These are phyloP conservation scores for Begonia fuchsioides DNA, from an alignment of 306 rosid species.

Conservation along the genomic window DNA sequence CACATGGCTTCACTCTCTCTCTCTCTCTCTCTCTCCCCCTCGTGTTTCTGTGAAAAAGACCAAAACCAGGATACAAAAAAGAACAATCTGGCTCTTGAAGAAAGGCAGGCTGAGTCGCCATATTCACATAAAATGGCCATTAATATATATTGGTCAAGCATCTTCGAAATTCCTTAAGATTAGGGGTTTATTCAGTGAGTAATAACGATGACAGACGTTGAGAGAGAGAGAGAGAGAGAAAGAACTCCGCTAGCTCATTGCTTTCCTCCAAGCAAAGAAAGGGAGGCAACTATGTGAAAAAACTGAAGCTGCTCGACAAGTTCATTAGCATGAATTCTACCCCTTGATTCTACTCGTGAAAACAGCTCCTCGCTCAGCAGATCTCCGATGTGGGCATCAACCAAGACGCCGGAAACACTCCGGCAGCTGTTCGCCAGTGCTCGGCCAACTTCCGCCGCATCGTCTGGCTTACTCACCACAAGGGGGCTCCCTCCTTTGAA, in stretches of 20 bases:
- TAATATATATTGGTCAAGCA: no score
- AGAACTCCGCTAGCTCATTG: background rate
- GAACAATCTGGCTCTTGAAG: no score
- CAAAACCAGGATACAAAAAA: no score
- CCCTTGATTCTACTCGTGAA: slow-evolving; percentile 44
- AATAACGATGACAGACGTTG: no score
- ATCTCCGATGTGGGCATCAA: slow-evolving; percentile 90
- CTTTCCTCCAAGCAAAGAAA: slow-evolving; percentile 28
- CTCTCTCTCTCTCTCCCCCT: no score
- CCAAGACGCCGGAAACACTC: slow-evolving; percentile 72
- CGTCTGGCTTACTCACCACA: slow-evolving; percentile 58
- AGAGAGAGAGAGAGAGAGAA: background rate
- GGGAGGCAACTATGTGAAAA: slow-evolving; percentile 89
- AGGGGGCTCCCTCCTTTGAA: slow-evolving; percentile 98
- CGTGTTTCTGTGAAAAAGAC: no score
- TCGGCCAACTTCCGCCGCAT: slow-evolving; percentile 50
- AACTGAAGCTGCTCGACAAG: slow-evolving; percentile 69
- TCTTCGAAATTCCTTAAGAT: no score
- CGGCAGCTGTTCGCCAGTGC: slow-evolving; percentile 67
- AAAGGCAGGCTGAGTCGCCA: no score
- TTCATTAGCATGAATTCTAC: slow-evolving; percentile 45
- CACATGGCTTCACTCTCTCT: no score
- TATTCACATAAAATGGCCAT: no score
- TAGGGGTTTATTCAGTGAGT: no score
- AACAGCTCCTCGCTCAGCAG: slow-evolving; percentile 61